Base-by-base conservation (phyloP, 495 filamentous ascomycete genomes). In the Penicillium pancosmium region DNA sequence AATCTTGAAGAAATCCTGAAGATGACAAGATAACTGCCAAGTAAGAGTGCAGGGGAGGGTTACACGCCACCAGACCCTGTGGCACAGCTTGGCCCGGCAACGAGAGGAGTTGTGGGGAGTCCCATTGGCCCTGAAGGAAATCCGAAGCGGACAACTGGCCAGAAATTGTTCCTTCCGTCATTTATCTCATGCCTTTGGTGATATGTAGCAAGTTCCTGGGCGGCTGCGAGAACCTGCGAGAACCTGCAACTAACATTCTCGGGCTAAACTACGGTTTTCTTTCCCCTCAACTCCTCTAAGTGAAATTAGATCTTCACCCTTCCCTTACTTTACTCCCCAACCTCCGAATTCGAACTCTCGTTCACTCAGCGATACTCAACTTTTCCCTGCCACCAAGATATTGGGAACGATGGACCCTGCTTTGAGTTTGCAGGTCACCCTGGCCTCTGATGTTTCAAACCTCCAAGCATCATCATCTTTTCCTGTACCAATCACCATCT, bases 401-500 rank as follows among this genome's bases (percentile, higher is more conserved):
- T 8, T 13, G 23, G 13, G 11, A 31, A 23, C 46, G 2, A 64
- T 65, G 62, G 46, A 60, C 23, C 34, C 52, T 6, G n/a, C 16
- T 25, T 21, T 62, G 33, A 55, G 50, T 19, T 57, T 73, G 25
- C 56, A 70, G 38, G 63, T 74, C 40, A 66, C 55, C 10, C 52
- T 70, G 21, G 40, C 61, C 21, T 55, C 52, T 12, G 56, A 63
- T 8, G 27, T 40, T 47, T 55, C 61, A 44, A 31, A 60, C n/a
- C 43, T 51, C 27, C 50, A 57, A 43, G 56, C 63, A 21, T 61
- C 61, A 38, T 67, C 54, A 67, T 50, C 55, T 12, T 55, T 35
- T 23, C 35, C 50, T 15, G 31, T 67, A 1, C 62, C 66, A 5
- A 40, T 77, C 56, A 63, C 60, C 40, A 65, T 73, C 5, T 72